Conservation (phyloP, 352 stramenopile genomes). For the Hyaloperonospora brassicae region DNA sequence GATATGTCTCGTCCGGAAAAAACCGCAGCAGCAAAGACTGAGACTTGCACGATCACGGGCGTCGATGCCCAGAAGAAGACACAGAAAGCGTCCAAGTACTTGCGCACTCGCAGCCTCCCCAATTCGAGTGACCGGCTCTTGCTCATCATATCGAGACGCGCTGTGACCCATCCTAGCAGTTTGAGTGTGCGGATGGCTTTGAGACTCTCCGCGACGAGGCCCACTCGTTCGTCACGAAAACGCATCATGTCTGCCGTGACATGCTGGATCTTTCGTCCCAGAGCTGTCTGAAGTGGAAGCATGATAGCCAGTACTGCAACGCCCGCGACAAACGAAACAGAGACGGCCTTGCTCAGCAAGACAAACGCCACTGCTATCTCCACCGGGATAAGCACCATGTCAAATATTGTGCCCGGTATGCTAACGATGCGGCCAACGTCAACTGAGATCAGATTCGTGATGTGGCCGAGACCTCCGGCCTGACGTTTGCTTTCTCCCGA, state of each 20-base stretch:
- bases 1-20: conserved; percentile 64
- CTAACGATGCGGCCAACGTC: conserved; percentile 65
- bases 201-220: conserved; percentile 54
- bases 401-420: conserved; percentile 66
- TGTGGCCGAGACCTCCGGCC: conserved; percentile 43
- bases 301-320: conserved; percentile 69
- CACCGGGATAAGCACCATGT: conserved; percentile 67
- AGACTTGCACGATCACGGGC: conserved; percentile 79
- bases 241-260: conserved; percentile 65
- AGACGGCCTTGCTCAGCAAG: conserved; percentile 68
- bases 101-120: conserved; percentile 54
- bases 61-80: conserved; percentile 89
- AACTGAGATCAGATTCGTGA: conserved; percentile 76
- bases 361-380: conserved; percentile 72
- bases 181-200: conserved; percentile 76
- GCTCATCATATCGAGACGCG: conserved; percentile 43
- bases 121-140: conserved; percentile 56
- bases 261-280: conserved; percentile 71
- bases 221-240: conserved; percentile 77
- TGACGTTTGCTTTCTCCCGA: conserved; percentile 23
- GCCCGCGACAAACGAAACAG: conserved; percentile 78
- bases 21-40: conserved; percentile 72
- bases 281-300: conserved; percentile 73
- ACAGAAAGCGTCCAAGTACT: conserved; percentile 85
- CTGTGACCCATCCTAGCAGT: conserved; percentile 54